Evolutionary conservation across 352 stramenopile genomes (phyloP), one percentile per base, ranked within the genome.

Genomic region (Phytophthora niederhauseri): DNA sequence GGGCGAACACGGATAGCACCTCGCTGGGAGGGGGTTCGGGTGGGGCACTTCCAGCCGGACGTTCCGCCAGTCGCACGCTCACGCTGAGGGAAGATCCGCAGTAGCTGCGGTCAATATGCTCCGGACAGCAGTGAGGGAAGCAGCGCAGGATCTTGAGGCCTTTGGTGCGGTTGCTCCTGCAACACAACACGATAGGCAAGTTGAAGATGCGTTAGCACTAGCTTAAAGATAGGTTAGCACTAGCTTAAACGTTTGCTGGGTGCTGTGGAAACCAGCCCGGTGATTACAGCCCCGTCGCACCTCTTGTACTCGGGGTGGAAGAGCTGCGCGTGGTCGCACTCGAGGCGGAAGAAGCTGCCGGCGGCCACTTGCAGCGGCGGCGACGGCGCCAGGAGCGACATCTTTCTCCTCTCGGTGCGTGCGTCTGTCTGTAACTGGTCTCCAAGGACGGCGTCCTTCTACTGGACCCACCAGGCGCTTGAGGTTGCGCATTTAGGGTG

Each of bases 61-160:
- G 43, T 45, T 65, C 50, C 20, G 43, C 66, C 22, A 80, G 52
- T 54, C 57, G 60, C 31, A 92, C 73, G 19, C 66, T 65, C 15
- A 90, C 70, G 31, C 85, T 81, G 22, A 93, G 57, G 11, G 81
- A 83, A 7, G 85, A 70, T 31, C 85, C 85, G 54, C 85, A 91
- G 55, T 93, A 93, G 67, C 85, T 93, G 41, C 85, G 76, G 50
- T 89, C 76, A 30, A 93, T 85, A 58, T 93, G 85, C 43, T 85
- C 70, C 0, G 83, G 83, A 49, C 85, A 93, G 64, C 83, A 93
- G 70, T 93, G 85, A 24, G 83, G 83, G 56, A 93, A 93, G 66
- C 75, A 82, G 17, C 82, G 77, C 12, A 91, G 71, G 56, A 92
- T 91, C 66, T 92, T 91, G 43, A 91, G 72, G 0, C 84, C 82